These are phyloP conservation scores for Phytophthora cactorum DNA, from an alignment of 352 stramenopile species.

Conservation along the genomic window DNA sequence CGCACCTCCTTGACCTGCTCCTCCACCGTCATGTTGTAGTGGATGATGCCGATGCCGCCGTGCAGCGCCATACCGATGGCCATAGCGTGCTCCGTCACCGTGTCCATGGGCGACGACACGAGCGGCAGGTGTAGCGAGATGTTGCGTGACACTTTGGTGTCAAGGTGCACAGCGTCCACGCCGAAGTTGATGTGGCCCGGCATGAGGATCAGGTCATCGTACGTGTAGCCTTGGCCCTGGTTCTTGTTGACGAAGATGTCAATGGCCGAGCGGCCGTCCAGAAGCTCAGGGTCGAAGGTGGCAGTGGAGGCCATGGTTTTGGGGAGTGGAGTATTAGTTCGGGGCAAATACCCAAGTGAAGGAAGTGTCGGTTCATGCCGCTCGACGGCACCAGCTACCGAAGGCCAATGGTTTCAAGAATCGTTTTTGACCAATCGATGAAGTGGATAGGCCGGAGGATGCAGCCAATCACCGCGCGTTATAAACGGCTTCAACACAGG, in stretches of 20 bases:
- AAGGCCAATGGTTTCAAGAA: slow-evolving; percentile 53
- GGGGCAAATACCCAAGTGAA: slow-evolving; percentile 50
- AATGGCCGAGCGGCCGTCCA: slow-evolving; percentile 77
- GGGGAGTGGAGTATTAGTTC: slow-evolving; percentile 1
- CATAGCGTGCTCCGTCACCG: slow-evolving; percentile 99
- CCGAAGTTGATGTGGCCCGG: slow-evolving; percentile 80
- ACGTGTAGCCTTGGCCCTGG: slow-evolving; percentile 83
- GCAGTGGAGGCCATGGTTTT: slow-evolving; percentile 22
- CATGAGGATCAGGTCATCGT: slow-evolving; percentile 85
- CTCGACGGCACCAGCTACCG: slow-evolving; percentile 9
- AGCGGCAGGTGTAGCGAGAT: slow-evolving; percentile 97
- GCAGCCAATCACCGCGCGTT: slow-evolving; percentile 23
- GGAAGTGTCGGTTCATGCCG: slow-evolving; percentile 37
- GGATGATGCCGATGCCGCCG: slow-evolving; percentile 99
- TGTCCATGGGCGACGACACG: slow-evolving; percentile 99
- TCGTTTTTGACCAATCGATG: slow-evolving; percentile 52
- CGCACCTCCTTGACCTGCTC: slow-evolving; percentile 96
- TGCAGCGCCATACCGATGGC: slow-evolving; percentile 99
- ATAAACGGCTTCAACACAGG: neutral
- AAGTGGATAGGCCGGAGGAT: neutral
- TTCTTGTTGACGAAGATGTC: slow-evolving; percentile 91
- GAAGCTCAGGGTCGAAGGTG: slow-evolving; percentile 56
- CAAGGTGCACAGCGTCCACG: slow-evolving; percentile 91
- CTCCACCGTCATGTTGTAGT: slow-evolving; percentile 99
- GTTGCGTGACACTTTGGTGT: slow-evolving; percentile 93